Conservation (phyloP, 2,329 filamentous ascomycete species). For the Fusarium tanahbumbuense region DNA sequence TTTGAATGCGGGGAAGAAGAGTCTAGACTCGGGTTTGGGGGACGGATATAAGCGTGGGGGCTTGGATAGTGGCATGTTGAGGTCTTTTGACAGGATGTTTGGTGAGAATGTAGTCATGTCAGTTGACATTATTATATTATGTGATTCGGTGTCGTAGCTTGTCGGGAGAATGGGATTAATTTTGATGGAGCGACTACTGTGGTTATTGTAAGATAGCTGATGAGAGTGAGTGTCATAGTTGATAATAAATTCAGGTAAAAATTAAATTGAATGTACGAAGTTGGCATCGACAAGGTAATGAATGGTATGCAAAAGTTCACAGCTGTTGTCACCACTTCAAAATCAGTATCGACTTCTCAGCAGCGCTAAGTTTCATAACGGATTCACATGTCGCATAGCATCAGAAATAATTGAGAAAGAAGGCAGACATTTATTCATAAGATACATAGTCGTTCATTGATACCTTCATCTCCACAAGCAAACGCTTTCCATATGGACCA, state of each 20-base stretch:
- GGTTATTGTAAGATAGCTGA: too few species aligned
- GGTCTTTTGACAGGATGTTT: background rate
- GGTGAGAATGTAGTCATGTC: background rate
- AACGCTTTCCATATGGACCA: background rate
- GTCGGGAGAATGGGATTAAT: too few species aligned
- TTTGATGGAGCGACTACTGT: too few species aligned
- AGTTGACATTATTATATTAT: too few species aligned
- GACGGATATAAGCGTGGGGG: background rate
- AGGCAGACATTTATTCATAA: background rate
- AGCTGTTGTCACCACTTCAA: background rate
- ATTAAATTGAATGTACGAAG: rapidly evolving
- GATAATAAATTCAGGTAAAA: too few species aligned
- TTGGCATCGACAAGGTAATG: background rate
- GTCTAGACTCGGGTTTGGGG: background rate
- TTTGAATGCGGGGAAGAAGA: conserved; percentile 8
- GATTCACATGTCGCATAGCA: background rate
- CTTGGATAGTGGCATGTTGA: background rate
- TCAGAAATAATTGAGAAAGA: background rate
- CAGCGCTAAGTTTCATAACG: rapidly evolving
- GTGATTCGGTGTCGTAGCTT: too few species aligned
- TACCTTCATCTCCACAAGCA: background rate
- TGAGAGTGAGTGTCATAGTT: too few species aligned
- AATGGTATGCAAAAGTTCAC: background rate
- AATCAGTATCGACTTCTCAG: rapidly evolving
- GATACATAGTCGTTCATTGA: background rate